Evolutionary conservation across 108 stramenopile genomes (phyloP), one percentile per base, ranked within the genome.

Genomic region (Licmophora abbreviata): DNA sequence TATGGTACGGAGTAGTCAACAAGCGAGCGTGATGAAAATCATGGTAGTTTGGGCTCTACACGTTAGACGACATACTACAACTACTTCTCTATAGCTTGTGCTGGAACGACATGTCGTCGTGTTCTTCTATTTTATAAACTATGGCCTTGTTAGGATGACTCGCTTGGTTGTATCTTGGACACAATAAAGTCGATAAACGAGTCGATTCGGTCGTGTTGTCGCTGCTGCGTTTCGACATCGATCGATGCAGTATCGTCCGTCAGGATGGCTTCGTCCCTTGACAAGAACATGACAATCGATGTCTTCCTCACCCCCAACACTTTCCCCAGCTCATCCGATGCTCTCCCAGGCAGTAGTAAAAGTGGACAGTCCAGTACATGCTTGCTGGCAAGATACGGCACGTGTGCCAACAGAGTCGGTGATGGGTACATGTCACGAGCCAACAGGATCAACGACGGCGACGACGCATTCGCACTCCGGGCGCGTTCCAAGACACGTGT

Each of bases 371-470:
- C 54, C 11, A 48, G 12, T 46, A 44, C 42, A n/a, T 59, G 52
- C 11, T 49, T 22, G 28, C 42, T 46, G 2, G 59, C 63, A 34
- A 79, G 45, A 8, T 69, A 65, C 29, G 84, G 66, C 32, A 80
- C 61, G 43, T 79, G 74, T 0, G 64, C 34, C 33, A 76, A 57
- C 35, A 79, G 74, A 0, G 79, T 76, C 17, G 84, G 68, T n/a
- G n/a, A n/a, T 22, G 84, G 84, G 22, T 77, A 69, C 3, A 76
- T 61, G 45, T 85, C 84, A 11, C 72, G 42, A 22, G 79, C 58
- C 49, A 78, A 43, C 1, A 85, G 57, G 3, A 75, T 42, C 14
- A 84, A 51, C 4, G 65, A 61, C 6, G 75, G 74, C 27, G 41
- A 27, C 15, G 5, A 1, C 7, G 26, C 8, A 8, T 35, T 26